phyloP scores from a whole-genome alignment of 2,329 filamentous ascomycete genomes.

The Ophiognomonia clavigignenti-juglandacearum region DNA sequence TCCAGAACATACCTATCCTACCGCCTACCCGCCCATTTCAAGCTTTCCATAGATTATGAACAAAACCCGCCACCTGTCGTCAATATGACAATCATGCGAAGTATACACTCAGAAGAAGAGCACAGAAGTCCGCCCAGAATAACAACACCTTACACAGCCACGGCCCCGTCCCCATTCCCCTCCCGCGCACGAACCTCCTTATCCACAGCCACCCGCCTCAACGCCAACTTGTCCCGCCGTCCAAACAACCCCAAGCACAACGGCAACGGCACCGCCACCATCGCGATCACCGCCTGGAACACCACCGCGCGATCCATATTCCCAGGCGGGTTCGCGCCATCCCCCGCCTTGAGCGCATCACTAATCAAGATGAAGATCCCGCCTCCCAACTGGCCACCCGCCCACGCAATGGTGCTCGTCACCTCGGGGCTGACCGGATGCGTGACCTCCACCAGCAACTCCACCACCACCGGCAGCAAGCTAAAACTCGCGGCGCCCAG shows the following conservation, averaged over 20 bases:
- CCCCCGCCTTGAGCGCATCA: conserved; percentile 62
- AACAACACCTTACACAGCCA: not conserved
- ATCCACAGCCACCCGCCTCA: conserved; percentile 47
- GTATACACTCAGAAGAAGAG: not conserved
- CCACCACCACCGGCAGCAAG: conserved; percentile 77
- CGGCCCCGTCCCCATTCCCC: not conserved
- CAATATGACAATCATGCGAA: not conserved
- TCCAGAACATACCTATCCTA: too few relatives aligned
- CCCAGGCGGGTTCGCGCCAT: conserved; percentile 50
- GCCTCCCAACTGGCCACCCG: conserved; percentile 78
- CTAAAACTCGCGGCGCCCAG: conserved; percentile 77
- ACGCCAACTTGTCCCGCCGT: conserved; percentile 40
- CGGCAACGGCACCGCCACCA: conserved; percentile 61
- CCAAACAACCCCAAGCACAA: conserved; percentile 69
- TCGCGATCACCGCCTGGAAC: conserved; percentile 70
- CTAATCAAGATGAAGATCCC: conserved; percentile 80
- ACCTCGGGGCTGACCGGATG: conserved; percentile 85
- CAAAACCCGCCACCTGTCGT: too few relatives aligned
- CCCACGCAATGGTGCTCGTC: conserved; percentile 79
- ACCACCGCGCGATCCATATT: conserved; percentile 74
- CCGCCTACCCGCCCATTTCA: too few relatives aligned
- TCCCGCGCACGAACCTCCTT: not conserved
- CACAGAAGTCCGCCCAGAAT: not conserved
- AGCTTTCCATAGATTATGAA: too few relatives aligned
- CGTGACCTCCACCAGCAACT: conserved; percentile 82